Conservation (phyloP, 1,139 yeast genomes). For the Hemisphaericaspora subhashii region DNA sequence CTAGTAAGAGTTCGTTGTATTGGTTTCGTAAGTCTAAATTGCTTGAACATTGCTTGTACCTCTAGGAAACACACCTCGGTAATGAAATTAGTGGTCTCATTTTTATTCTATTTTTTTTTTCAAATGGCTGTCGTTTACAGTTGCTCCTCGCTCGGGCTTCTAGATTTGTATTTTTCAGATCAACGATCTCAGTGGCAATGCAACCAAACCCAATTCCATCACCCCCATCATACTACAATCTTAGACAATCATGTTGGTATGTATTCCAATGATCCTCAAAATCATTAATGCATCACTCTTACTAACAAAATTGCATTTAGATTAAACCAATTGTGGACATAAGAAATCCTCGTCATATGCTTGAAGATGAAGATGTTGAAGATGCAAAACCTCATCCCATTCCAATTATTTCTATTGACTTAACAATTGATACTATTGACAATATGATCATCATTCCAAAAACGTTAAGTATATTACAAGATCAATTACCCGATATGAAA, state of each 20-base stretch:
- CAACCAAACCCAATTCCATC: background rate
- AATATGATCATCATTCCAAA: slow-evolving; percentile 29
- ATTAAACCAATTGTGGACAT: slow-evolving; percentile 58
- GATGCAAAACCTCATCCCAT: slow-evolving; percentile 17
- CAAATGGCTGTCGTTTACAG: background rate
- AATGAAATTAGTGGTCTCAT: slow-evolving; percentile 5
- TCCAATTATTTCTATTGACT: slow-evolving; percentile 18
- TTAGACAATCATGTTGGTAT: slow-evolving; percentile 9
- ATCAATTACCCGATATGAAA: slow-evolving; percentile 18
- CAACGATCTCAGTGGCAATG: background rate
- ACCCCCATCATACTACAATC: background rate
- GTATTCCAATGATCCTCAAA: no score
- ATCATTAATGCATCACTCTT: no score
- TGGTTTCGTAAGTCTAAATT: slow-evolving; percentile 1
- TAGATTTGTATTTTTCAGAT: background rate
- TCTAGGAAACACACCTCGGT: no score
- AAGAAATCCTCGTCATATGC: slow-evolving; percentile 54
- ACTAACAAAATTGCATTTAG: slow-evolving; percentile 22
- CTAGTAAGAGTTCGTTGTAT: slow-evolving; percentile 4
- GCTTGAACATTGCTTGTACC: slow-evolving; percentile 3
- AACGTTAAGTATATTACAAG: slow-evolving; percentile 26
- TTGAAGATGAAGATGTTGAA: slow-evolving; percentile 45
- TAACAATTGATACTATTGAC: slow-evolving; percentile 11
- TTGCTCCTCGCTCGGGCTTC: background rate
- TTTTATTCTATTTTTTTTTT: slow-evolving; percentile 1